These are phyloP conservation scores for Microsporum canis DNA, from an alignment of 2,329 filamentous ascomycete genomes.

Conservation along the genomic window DNA sequence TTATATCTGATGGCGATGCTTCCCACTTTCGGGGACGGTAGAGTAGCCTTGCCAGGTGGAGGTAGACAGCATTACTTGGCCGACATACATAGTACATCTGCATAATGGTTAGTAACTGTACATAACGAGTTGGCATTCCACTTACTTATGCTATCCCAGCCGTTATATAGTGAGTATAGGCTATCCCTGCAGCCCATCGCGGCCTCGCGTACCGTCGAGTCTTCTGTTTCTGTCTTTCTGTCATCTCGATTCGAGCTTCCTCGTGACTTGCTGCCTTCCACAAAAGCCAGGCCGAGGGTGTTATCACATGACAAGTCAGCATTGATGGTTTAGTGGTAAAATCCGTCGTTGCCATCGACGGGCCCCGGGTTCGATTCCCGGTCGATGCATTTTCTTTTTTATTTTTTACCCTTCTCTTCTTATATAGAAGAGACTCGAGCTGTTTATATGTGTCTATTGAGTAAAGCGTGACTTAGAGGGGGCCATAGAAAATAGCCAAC, in stretches of 20 bases:
- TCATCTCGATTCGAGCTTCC: too few relatives aligned
- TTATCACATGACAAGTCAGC: constrained; percentile 2
- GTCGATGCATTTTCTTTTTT: constrained; percentile 19
- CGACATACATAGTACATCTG: background rate
- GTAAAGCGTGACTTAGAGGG: too few relatives aligned
- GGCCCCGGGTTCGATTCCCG: constrained; percentile 28
- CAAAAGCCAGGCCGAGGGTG: background rate
- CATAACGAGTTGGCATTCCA: too few relatives aligned
- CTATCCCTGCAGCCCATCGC: too few relatives aligned
- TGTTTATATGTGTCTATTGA: too few relatives aligned
- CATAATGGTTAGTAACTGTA: background rate
- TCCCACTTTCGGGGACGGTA: background rate
- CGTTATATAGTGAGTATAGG: too few relatives aligned
- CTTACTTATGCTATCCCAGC: too few relatives aligned
- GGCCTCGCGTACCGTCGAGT: too few relatives aligned
- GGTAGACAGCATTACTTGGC: background rate
- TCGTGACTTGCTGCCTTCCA: background rate
- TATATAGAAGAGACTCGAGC: too few relatives aligned
- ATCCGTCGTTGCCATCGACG: constrained; percentile 46
- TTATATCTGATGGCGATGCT: background rate
- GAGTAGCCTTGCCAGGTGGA: background rate
- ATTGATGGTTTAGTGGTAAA: constrained; percentile 44
- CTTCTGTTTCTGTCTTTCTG: too few relatives aligned
- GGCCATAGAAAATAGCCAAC: too few relatives aligned
- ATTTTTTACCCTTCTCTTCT: background rate